These are phyloP conservation scores for Peronosclerospora sorghi DNA, from an alignment of 352 stramenopile genomes.

Conservation along the genomic window DNA sequence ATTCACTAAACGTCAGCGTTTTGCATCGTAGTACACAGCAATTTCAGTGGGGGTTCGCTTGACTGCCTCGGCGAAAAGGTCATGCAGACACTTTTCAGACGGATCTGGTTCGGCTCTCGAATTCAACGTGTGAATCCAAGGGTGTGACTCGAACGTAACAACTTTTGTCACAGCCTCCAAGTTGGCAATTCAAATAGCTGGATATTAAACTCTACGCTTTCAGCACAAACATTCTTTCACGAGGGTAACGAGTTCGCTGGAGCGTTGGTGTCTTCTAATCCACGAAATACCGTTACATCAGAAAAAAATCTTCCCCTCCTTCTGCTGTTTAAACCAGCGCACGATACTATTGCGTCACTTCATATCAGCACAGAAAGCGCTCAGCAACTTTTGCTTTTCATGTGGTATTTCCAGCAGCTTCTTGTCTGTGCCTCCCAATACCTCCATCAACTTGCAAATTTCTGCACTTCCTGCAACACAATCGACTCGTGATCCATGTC, in stretches of 20 bases:
- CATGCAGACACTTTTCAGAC: conserved; percentile 63
- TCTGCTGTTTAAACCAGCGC: conserved; percentile 23
- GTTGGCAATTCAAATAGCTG: conserved; percentile 33
- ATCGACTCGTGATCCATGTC: conserved; percentile 20
- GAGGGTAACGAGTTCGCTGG: conserved; percentile 21
- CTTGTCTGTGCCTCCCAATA: conserved; percentile 52
- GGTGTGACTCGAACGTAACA: conserved; percentile 32
- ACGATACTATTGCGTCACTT: conserved; percentile 42
- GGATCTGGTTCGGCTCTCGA: conserved; percentile 43
- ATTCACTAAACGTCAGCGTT: conserved; percentile 53
- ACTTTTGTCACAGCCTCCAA: conserved; percentile 23
- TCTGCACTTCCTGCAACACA: conserved; percentile 17
- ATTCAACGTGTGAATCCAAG: conserved; percentile 43
- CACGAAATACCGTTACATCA: conserved; percentile 43
- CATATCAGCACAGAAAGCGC: conserved; percentile 31
- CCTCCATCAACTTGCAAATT: conserved; percentile 32
- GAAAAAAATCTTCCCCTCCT: conserved; percentile 17
- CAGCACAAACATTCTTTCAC: conserved; percentile 28
- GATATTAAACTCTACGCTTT: conserved; percentile 20
- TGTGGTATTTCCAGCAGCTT: conserved; percentile 39
- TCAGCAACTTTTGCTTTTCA: no score
- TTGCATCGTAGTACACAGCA: no score
- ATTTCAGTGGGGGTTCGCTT: no score
- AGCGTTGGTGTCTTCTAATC: conserved; percentile 28
- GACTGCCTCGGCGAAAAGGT: conserved; percentile 66